Base-by-base conservation (phyloP, 225 moss, liverwort and hornwort species). In the Sphagnum tenellum region DNA sequence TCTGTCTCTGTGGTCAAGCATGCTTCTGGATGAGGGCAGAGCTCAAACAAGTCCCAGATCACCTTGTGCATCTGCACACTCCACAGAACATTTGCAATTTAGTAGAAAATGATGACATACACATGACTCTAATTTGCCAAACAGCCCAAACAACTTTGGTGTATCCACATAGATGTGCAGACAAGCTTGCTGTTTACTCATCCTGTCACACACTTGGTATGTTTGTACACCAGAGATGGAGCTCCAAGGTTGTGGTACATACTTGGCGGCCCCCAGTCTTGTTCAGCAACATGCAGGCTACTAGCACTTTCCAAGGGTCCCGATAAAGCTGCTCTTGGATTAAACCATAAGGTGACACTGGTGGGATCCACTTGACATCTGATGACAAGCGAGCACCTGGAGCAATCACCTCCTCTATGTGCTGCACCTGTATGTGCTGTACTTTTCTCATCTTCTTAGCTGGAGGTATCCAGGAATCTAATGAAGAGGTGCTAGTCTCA, bases 241-340 rank as follows among this genome's bases (percentile, higher is more conserved):
- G 52, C 52, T 52, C 9, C 52, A 52, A 52, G 46, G 46, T 47
- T 46, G 62, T 29, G 11, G 61, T 9, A 47, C 46, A 53, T 67
- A 98, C 96, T 93, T 98, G 96, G 52, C 87, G 87, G 5, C 96
- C 96, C 54, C 90, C 88, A 11, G 96, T 89, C 73, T 90, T 89
- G 73, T 98, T 93, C 67, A 98, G 75, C 65, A 98, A 76, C 87
- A 98, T 79, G 68, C 96, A 98, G 12, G 96, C 85, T 10, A 98
- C 85, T 66, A 98, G 63, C 46, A 92, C 87, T 82, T 89, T 98
- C 96, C 96, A 98, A 2, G 96, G 90, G 66, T 98, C 90, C 49
- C 81, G 85, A 77, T 89, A 93, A 55, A 98, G 82, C 56, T 76
- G 85, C 69, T 98, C 96, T 66, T 98, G 96, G 72, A 98, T 98